Conservation (phyloP, 2,329 filamentous ascomycete genomes). For the Cephalotrichum gorgonifer region DNA sequence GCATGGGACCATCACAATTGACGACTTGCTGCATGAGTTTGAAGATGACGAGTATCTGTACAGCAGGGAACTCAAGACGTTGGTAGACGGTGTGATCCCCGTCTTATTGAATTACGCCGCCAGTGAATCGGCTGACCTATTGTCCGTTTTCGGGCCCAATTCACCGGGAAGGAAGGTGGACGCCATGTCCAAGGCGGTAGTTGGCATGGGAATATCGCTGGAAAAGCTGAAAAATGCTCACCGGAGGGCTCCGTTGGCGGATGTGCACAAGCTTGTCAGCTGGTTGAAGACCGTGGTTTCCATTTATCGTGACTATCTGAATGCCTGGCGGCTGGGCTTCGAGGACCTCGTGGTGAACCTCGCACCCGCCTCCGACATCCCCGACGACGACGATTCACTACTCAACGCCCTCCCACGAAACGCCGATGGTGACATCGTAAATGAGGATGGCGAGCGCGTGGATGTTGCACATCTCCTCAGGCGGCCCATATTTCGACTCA, state of each 20-base stretch:
- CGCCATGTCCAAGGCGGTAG: constrained; percentile 70
- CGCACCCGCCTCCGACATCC: constrained; percentile 48
- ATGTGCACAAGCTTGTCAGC: constrained; percentile 59
- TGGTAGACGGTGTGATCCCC: constrained; percentile 91
- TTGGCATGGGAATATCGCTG: constrained; percentile 85
- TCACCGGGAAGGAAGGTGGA: constrained; percentile 41
- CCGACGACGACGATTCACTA: constrained; percentile 50
- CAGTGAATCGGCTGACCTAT: constrained; percentile 53
- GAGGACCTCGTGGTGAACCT: constrained; percentile 91
- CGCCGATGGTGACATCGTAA: constrained; percentile 54
- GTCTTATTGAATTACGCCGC: constrained; percentile 81
- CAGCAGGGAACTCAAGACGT: constrained; percentile 77
- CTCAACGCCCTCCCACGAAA: constrained; percentile 50
- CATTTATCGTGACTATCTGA: constrained; percentile 77
- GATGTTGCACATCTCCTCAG: constrained; percentile 92
- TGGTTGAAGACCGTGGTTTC: constrained; percentile 75
- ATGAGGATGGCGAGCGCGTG: constrained; percentile 75
- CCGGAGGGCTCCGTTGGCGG: constrained; percentile 64
- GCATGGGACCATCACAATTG: constrained; percentile 56
- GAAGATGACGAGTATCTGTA: constrained; percentile 79
- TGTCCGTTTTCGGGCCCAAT: constrained; percentile 56
- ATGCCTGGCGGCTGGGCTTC: constrained; percentile 85
- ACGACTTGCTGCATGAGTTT: constrained; percentile 72
- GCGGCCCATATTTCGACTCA: constrained; percentile 75
- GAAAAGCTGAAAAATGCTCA: constrained; percentile 77